Percentiles rank a stretch among this genome's conserved stretches.
phyloP scores from a whole-genome alignment of 2,329 filamentous ascomycete species.

The Pseudogymnoascus destructans region DNA sequence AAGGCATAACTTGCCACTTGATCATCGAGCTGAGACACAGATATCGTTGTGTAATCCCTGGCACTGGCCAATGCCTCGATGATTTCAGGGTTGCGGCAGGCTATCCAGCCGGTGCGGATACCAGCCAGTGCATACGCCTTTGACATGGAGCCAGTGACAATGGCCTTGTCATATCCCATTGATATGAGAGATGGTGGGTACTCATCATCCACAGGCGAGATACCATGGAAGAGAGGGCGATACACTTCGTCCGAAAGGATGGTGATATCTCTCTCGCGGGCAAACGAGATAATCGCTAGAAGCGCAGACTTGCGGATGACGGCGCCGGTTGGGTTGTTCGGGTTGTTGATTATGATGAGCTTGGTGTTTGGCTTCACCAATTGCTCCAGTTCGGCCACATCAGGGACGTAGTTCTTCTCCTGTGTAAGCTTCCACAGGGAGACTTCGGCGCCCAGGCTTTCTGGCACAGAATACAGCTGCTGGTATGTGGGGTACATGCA shows the following conservation, averaged over 20 bases:
- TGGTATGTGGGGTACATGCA: constrained; percentile 83
- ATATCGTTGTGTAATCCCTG: constrained; percentile 76
- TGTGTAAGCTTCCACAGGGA: constrained; percentile 60
- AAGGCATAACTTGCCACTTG: constrained; percentile 65
- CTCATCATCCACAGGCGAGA: constrained; percentile 28
- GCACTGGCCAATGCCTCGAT: constrained; percentile 50
- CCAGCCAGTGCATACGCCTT: constrained; percentile 78
- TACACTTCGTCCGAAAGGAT: constrained; percentile 74
- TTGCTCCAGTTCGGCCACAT: constrained; percentile 49
- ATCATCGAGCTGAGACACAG: constrained; percentile 73
- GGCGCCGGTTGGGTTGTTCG: constrained; percentile 71
- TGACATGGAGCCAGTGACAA: constrained; percentile 70
- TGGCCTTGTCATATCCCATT: constrained; percentile 55
- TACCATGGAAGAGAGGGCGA: constrained; percentile 60
- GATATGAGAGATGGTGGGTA: constrained; percentile 56
- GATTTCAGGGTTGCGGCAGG: constrained; percentile 47
- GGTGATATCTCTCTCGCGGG: constrained; percentile 47
- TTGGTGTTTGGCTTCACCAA: constrained; percentile 59
- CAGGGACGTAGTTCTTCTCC: constrained; percentile 51
- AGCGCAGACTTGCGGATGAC: constrained; percentile 51
- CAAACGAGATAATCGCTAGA: constrained; percentile 48
- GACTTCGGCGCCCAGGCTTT: constrained; percentile 62
- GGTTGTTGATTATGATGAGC: constrained; percentile 59
- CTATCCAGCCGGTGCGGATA: constrained; percentile 73
- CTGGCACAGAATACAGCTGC: constrained; percentile 65